A percentile compares a stretch with the other conserved stretches of the same genome.
These are phyloP conservation scores for Cenococcum geophilum DNA, from an alignment of 495 filamentous ascomycete species.

Conservation along the genomic window DNA sequence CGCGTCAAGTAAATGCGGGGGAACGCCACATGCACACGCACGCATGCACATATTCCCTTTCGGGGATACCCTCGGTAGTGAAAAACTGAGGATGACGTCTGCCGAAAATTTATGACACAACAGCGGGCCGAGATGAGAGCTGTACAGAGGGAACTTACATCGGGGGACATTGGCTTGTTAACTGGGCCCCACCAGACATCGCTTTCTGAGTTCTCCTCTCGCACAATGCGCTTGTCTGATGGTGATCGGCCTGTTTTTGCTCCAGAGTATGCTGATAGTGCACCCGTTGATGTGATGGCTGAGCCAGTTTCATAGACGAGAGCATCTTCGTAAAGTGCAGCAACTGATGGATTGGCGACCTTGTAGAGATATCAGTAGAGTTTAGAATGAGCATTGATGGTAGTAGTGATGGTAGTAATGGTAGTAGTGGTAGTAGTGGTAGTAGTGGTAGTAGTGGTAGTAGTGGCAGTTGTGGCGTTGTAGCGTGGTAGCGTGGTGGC, in stretches of 20 bases:
- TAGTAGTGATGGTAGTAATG: no score
- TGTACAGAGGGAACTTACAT: conserved; percentile 57
- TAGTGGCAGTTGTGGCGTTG: no score
- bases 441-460: no score
- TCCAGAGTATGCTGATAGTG: conserved; percentile 93
- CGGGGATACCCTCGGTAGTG: conserved; percentile 6
- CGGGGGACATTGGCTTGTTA: conserved; percentile 97
- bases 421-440: no score
- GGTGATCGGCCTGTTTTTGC: conserved; percentile 97
- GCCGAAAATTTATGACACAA: conserved; percentile 13
- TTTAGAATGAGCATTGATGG: conserved; percentile 6
- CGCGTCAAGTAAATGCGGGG: conserved; percentile 21
- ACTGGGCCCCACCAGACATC: conserved; percentile 98
- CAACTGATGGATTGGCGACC: conserved; percentile 86
- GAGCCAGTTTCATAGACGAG: conserved; percentile 97
- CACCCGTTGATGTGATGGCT: conserved; percentile 91
- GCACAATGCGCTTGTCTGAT: conserved; percentile 92
- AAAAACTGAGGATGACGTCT: conserved; percentile 27
- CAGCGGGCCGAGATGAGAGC: conserved; percentile 1
- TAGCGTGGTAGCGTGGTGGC: no score
- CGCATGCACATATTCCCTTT: conserved; percentile 1
- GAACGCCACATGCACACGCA: conserved; percentile 20
- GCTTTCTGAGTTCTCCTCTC: conserved; percentile 81
- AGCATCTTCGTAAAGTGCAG: conserved; percentile 97
- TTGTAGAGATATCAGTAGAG: conserved; percentile 35